Percentiles rank a stretch among this genome's conserved stretches.
These are phyloP conservation scores for Misopates orontium DNA, from an alignment of 257 asterid species.

Conservation along the genomic window DNA sequence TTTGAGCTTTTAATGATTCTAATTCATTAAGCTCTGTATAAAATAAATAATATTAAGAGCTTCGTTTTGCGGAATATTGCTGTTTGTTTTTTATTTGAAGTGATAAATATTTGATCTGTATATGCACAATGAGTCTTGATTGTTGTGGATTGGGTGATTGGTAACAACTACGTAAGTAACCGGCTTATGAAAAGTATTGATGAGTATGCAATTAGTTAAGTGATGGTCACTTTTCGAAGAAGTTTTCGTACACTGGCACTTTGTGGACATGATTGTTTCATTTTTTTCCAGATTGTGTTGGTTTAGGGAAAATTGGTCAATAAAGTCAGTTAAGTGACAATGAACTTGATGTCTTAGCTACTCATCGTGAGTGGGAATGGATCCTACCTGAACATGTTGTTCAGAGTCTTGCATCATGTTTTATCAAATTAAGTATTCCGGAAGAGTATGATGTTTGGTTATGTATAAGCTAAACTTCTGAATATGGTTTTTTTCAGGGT, in stretches of 20 bases:
- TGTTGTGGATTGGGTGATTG: not conserved
- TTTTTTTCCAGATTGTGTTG: too few species aligned
- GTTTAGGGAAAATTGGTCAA: not conserved
- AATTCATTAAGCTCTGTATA: too few species aligned
- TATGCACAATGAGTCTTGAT: not conserved
- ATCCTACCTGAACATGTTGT: not conserved
- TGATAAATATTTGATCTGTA: not conserved
- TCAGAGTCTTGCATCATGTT: slow-evolving; percentile 15
- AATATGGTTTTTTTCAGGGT: slow-evolving; percentile 24
- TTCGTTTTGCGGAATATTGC: not conserved
- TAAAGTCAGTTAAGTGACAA: not conserved
- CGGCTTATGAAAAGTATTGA: not conserved
- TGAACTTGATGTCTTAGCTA: not conserved
- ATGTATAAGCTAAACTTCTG: not conserved
- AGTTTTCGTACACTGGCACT: not conserved
- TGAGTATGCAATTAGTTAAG: too few species aligned
- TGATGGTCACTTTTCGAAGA: not conserved
- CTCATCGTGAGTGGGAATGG: not conserved
- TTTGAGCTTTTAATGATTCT: too few species aligned
- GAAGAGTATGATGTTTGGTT: slow-evolving; percentile 3
- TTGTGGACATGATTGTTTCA: not conserved
- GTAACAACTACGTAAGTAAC: not conserved
- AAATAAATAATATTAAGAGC: not conserved
- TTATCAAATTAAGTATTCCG: slow-evolving; percentile 4
- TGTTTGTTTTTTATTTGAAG: not conserved